Percentiles rank a stretch among this genome's conserved stretches.
These are phyloP conservation scores for Cladorrhinum sp. DNA, from an alignment of 2,329 filamentous ascomycete genomes.

Conservation along the genomic window DNA sequence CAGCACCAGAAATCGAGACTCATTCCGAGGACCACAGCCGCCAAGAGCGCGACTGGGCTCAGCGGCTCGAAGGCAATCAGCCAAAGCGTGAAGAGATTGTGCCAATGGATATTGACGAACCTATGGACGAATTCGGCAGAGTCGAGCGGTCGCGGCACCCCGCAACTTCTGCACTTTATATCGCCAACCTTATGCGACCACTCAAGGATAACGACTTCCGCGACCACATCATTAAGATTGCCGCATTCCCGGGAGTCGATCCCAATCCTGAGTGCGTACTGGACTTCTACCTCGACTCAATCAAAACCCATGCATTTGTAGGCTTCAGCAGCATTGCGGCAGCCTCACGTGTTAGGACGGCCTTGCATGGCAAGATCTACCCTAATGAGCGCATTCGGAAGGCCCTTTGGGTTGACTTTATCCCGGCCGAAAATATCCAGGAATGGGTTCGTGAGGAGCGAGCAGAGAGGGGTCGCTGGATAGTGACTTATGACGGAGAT, in stretches of 20 bases:
- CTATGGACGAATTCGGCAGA: conserved; percentile 6
- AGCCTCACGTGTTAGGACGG: conserved; percentile 72
- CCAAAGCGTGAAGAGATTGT: not conserved
- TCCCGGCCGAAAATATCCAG: conserved; percentile 69
- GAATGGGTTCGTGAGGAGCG: conserved; percentile 67
- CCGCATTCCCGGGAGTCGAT: conserved; percentile 53
- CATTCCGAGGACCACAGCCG: not conserved
- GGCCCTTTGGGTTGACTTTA: conserved; percentile 82
- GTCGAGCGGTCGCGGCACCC: conserved; percentile 62
- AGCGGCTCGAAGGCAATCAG: conserved; percentile 5
- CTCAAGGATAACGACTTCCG: conserved; percentile 66
- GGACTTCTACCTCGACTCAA: conserved; percentile 75
- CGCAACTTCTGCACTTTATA: conserved; percentile 77
- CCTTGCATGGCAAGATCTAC: conserved; percentile 78
- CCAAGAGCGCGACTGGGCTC: conserved; percentile 2
- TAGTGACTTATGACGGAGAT: conserved; percentile 62
- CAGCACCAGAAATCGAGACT: not conserved
- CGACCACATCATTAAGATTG: conserved; percentile 67
- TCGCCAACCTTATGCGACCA: conserved; percentile 86
- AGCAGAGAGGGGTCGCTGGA: conserved; percentile 58
- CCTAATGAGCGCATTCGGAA: conserved; percentile 84
- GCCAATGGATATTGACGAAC: not conserved
- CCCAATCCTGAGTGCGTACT: conserved; percentile 56
- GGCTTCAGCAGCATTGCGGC: conserved; percentile 66
- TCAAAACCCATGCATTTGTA: conserved; percentile 85